Percentiles rank a stretch among this genome's conserved stretches.
These are phyloP conservation scores for Medicago ruthenica DNA, from an alignment of 306 rosid species.

Conservation along the genomic window DNA sequence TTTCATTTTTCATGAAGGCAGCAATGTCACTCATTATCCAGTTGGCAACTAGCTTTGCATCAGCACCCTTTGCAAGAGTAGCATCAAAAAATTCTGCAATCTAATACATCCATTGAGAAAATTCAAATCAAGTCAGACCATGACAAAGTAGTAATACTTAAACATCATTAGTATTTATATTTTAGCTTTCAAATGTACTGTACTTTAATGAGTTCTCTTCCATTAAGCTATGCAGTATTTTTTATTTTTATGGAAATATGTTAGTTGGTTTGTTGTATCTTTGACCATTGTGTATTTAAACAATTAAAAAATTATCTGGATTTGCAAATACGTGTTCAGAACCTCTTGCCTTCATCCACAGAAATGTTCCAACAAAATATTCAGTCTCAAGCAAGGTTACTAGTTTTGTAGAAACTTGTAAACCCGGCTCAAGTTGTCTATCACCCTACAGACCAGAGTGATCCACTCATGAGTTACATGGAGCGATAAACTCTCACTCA, in stretches of 20 bases:
- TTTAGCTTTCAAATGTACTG: slow-evolving; percentile 14
- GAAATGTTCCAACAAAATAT: neutral
- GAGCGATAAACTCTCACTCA: too few species aligned
- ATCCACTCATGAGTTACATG: too few species aligned
- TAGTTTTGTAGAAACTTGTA: neutral
- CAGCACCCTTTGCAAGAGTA: slow-evolving; percentile 79
- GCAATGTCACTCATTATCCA: slow-evolving; percentile 98
- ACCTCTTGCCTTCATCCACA: neutral
- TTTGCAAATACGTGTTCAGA: neutral
- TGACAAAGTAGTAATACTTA: slow-evolving; percentile 12
- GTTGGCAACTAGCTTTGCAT: slow-evolving; percentile 85
- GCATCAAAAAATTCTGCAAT: slow-evolving; percentile 85
- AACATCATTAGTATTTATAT: slow-evolving; percentile 20
- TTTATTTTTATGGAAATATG: slow-evolving; percentile 25
- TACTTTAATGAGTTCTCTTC: slow-evolving; percentile 27
- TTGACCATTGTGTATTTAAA: neutral
- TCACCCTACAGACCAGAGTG: neutral
- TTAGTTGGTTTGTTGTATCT: slow-evolving; percentile 3
- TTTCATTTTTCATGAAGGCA: slow-evolving; percentile 88
- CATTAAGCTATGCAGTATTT: neutral
- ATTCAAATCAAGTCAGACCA: slow-evolving; percentile 29
- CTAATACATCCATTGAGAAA: slow-evolving; percentile 55
- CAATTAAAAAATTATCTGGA: neutral
- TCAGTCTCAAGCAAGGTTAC: neutral
- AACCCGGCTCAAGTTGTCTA: neutral